A percentile compares a stretch with the other conserved stretches of the same genome.
Conservation (phyloP, 1,284 basidiomycete genomes). For the Takashimella koratensis region DNA sequence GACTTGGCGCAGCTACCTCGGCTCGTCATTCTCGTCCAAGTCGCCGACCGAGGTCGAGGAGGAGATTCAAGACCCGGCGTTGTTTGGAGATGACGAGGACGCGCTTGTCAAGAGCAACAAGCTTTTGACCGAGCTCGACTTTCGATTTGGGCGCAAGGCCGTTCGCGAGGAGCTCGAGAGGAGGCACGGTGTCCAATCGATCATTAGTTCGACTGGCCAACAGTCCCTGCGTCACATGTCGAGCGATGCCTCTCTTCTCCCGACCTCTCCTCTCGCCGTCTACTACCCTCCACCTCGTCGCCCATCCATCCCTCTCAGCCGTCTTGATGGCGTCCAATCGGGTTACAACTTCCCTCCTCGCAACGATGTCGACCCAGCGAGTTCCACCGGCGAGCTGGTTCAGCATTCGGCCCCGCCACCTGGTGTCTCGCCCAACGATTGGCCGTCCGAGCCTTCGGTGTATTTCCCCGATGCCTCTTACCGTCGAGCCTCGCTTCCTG, state of each 20-base stretch:
- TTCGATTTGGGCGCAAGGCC: constrained; percentile 34
- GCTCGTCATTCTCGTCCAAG: constrained; percentile 5
- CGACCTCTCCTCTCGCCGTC: constrained; percentile 18
- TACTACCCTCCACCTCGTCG: constrained; percentile 20
- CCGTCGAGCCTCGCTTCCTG: constrained; percentile 29
- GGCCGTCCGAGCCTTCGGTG: neutral
- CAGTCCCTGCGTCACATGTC: neutral
- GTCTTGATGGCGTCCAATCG: constrained; percentile 14
- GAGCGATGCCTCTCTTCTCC: constrained; percentile 5
- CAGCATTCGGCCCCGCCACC: neutral
- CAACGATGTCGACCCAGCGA: constrained; percentile 8
- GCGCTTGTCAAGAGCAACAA: constrained; percentile 30
- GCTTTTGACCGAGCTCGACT: constrained; percentile 39
- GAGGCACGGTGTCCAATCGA: constrained; percentile 5
- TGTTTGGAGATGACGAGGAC: constrained; percentile 9
- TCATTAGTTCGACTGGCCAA: neutral
- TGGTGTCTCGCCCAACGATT: neutral
- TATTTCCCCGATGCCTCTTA: neutral
- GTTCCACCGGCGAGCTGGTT: neutral
- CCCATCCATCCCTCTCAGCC: constrained; percentile 11
- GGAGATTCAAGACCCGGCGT: constrained; percentile 6
- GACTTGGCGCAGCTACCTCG: constrained; percentile 2
- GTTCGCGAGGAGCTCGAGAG: constrained; percentile 35
- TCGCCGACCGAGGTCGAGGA: constrained; percentile 2
- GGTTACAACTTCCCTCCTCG: constrained; percentile 33